Percentiles rank a stretch among this genome's conserved stretches.
Conservation (phyloP, 371 early-diverging fungal genomes). For the Mortierella sp. region DNA sequence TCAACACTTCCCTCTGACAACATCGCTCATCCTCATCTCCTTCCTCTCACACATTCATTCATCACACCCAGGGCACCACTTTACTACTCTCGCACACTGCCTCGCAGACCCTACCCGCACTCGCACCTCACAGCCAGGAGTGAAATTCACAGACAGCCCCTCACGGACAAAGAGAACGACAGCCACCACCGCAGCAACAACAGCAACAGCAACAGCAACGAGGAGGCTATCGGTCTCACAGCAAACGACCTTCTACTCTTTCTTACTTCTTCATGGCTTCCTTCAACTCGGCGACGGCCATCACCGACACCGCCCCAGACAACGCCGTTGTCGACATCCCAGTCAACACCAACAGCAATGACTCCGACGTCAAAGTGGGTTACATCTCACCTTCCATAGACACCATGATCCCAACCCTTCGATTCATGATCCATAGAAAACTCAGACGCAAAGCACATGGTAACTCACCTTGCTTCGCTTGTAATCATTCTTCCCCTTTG, state of each 20-base stretch:
- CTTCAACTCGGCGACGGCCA: neutral
- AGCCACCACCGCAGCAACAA: no score
- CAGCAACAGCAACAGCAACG: neutral
- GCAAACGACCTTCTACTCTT: no score
- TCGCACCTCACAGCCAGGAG: neutral
- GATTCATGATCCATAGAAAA: conserved; percentile 51
- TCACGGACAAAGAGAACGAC: no score
- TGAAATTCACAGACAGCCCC: no score
- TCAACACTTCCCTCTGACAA: neutral
- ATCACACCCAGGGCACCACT: no score
- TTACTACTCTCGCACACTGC: neutral
- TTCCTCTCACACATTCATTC: neutral
- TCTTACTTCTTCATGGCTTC: neutral
- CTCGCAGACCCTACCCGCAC: neutral
- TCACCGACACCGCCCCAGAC: conserved; percentile 1
- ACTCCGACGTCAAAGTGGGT: neutral
- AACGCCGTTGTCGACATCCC: neutral
- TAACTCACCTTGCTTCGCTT: conserved; percentile 6
- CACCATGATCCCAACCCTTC: conserved; percentile 45
- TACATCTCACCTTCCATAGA: conserved; percentile 25
- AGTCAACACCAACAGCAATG: neutral
- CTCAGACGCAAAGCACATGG: conserved; percentile 48
- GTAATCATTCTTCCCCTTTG: neutral
- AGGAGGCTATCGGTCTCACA: neutral
- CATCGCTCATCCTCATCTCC: neutral